phyloP scores from a whole-genome alignment of 768 basidiomycete genomes.

The Albatrellus ellisii region DNA sequence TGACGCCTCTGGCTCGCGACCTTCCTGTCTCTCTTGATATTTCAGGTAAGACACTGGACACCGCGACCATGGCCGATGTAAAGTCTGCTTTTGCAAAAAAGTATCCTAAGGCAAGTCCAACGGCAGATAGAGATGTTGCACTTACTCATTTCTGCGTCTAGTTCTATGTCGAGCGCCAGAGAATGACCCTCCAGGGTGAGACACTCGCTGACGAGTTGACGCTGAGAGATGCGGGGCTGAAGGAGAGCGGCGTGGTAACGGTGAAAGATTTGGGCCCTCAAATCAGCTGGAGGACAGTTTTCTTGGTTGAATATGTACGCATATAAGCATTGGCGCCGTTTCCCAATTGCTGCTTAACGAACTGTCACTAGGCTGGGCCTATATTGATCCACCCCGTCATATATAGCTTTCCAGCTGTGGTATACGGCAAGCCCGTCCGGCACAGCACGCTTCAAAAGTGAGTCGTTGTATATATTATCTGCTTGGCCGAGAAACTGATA shows the following conservation, averaged over 20 bases:
- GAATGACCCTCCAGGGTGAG: constrained; percentile 47
- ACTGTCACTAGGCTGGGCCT: constrained; percentile 54
- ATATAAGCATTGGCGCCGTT: neutral
- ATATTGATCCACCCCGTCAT: constrained; percentile 80
- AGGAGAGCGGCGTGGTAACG: constrained; percentile 47
- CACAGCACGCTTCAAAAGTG: constrained; percentile 74
- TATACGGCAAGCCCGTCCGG: constrained; percentile 58
- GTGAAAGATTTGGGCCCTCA: constrained; percentile 91
- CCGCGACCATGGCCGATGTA: constrained; percentile 52
- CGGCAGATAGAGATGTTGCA: neutral
- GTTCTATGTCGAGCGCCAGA: constrained; percentile 66
- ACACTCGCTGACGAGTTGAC: constrained; percentile 49
- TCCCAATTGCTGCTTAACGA: neutral
- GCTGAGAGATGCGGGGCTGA: constrained; percentile 42
- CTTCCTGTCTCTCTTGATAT: constrained; percentile 40
- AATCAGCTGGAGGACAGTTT: constrained; percentile 79
- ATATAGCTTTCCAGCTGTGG: constrained; percentile 53
- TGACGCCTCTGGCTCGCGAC: constrained; percentile 31
- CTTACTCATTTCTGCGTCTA: constrained; percentile 18
- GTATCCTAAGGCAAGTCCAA: constrained; percentile 33
- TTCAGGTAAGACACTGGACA: constrained; percentile 26
- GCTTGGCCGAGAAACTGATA: neutral
- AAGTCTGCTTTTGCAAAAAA: constrained; percentile 49
- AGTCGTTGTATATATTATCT: constrained; percentile 8
- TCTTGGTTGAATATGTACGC: constrained; percentile 89